Conservation (phyloP, 768 basidiomycete species). For the Terana coerulea region DNA sequence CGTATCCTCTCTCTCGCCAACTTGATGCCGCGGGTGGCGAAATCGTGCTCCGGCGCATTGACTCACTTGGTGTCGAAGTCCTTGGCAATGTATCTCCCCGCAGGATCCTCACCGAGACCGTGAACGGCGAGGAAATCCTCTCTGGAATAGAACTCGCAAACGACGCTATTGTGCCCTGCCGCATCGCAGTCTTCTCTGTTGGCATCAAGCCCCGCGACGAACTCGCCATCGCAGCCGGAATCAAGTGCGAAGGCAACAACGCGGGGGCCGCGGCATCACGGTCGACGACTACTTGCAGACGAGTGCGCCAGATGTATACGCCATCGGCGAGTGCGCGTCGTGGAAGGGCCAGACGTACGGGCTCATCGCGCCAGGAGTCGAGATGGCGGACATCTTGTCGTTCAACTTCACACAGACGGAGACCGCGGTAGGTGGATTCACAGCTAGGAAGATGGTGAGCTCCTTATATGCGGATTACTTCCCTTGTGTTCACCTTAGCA, state of each 20-base stretch:
- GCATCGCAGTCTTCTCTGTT: conserved; percentile 63
- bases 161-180: conserved; percentile 41
- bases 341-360: conserved; percentile 71
- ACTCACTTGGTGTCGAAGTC: conserved; percentile 55
- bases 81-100: conserved; percentile 38
- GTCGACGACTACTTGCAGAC: conserved; percentile 58
- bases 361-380: conserved; percentile 69
- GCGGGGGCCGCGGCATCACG: conserved; percentile 48
- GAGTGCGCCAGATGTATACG: conserved; percentile 56
- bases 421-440: conserved; percentile 37
- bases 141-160: conserved; percentile 40
- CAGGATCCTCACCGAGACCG: conserved; percentile 33
- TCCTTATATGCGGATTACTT: neutral
- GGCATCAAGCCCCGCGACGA: conserved; percentile 73
- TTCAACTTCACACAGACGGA: conserved; percentile 65
- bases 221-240: conserved; percentile 49
- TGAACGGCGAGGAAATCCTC: conserved; percentile 28
- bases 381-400: conserved; percentile 73
- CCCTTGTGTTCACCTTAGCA: conserved; percentile 20
- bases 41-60: conserved; percentile 57
- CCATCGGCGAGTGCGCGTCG: conserved; percentile 73
- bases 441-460: conserved; percentile 40
- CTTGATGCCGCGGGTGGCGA: conserved; percentile 55
- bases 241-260: conserved; percentile 34
- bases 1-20: conserved; percentile 54